Percentiles rank a stretch among this genome's conserved stretches.
phyloP scores from a whole-genome alignment of 805 yeast genomes.

The Starmera dryadoides region DNA sequence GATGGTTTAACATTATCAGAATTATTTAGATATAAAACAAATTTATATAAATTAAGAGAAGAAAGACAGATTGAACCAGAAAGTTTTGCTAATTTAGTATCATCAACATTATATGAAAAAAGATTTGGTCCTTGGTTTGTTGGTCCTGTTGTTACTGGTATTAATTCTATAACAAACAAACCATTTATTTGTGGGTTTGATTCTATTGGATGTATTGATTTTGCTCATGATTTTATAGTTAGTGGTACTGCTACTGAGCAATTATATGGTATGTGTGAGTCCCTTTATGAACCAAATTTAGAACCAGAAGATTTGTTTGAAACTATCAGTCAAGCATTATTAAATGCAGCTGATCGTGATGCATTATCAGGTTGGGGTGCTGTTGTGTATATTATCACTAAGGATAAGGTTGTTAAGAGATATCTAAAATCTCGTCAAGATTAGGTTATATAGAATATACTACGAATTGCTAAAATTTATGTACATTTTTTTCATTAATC shows the following conservation, averaged over 20 bases:
- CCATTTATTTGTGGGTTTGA: constrained; percentile 97
- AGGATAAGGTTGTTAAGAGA: constrained; percentile 84
- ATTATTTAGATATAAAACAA: constrained; percentile 75
- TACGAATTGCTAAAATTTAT: too few species aligned
- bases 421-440: constrained; percentile 94
- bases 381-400: constrained; percentile 83
- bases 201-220: constrained; percentile 93
- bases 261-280: constrained; percentile 97
- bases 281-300: constrained; percentile 86
- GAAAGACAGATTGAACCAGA: constrained; percentile 91
- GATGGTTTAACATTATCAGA: constrained; percentile 86
- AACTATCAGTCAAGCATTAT: constrained; percentile 86
- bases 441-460: too few species aligned
- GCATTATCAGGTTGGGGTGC: constrained; percentile 99
- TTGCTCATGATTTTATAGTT: constrained; percentile 89
- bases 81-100: constrained; percentile 86
- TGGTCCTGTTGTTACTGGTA: constrained; percentile 95
- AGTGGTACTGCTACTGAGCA: constrained; percentile 97
- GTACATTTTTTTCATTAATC: too few species aligned
- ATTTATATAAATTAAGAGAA: constrained; percentile 83
- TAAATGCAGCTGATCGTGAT: constrained; percentile 96
- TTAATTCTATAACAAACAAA: constrained; percentile 69
- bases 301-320: constrained; percentile 95
- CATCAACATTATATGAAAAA: constrained; percentile 81
- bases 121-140: constrained; percentile 96